Evolutionary conservation across 257 asterid species (phyloP).

Genomic region (Datura wrightii): DNA sequence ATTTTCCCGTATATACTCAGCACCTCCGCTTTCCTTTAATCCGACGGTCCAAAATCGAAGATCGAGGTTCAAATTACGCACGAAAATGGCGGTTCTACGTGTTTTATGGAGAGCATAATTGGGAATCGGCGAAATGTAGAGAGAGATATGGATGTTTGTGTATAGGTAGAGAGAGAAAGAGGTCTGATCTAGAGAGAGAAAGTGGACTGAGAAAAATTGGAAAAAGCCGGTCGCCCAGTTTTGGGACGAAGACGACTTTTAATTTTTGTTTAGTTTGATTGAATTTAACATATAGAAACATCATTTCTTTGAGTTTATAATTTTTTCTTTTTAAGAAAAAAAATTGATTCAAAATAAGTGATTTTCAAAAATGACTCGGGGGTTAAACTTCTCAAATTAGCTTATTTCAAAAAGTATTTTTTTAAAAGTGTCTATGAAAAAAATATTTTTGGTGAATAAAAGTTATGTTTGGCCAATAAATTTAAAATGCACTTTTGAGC

Average conservation of each 20-base stretch:
- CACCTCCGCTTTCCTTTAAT: slow-evolving; percentile 47
- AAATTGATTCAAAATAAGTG: too few species aligned
- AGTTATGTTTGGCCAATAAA: too few species aligned
- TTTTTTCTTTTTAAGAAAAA: too few species aligned
- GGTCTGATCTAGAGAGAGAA: slow-evolving; percentile 74
- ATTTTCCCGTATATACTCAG: neutral
- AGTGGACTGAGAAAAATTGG: slow-evolving; percentile 46
- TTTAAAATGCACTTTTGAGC: too few species aligned
- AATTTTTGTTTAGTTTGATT: neutral
- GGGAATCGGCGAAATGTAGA: neutral
- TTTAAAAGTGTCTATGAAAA: too few species aligned
- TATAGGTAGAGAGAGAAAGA: slow-evolving; percentile 25
- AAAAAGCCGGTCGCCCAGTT: slow-evolving; percentile 60
- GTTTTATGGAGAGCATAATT: neutral
- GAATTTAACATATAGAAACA: neutral
- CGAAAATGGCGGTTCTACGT: slow-evolving; percentile 1
- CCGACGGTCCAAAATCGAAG: slow-evolving; percentile 48
- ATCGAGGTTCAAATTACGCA: neutral
- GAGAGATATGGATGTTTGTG: neutral
- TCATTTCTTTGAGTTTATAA: neutral
- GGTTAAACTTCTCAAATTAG: too few species aligned
- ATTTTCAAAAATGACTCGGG: too few species aligned
- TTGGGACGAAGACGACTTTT: slow-evolving; percentile 63
- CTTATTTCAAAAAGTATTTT: too few species aligned
- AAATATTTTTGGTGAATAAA: too few species aligned